Evolutionary conservation across 768 basidiomycete species (phyloP), one percentile per base, ranked within the genome.

Genomic region (Naematelia aurantialba): DNA sequence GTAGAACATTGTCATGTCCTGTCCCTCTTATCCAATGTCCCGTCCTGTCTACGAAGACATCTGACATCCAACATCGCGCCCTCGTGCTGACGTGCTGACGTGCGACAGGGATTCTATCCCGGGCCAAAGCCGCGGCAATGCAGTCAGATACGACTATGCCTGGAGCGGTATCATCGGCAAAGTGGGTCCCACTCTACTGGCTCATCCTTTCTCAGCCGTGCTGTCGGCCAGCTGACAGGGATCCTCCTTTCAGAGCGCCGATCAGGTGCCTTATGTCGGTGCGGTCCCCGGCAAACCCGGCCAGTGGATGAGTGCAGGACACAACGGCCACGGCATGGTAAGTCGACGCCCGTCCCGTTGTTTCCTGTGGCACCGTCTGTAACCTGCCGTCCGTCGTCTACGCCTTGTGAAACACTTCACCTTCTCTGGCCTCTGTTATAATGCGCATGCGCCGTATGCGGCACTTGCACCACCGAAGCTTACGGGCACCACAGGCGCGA

Each of bases 311-410:
- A 65, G 62, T 51, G 73, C 73, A 11, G 76, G 75, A 1, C 67
- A 69, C 52, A 68, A 69, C 14, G 76, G 76, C 2, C 75, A 77
- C 44, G 76, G 76, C 65, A 56, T 29, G 65, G 59, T 67, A 13
- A 14, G 52, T 57, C 19, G n/a, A 30, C 10, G 17, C n/a, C 55
- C 14, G 44, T 19, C 14, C 21, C 19, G 60, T 31, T 21, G 21
- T 19, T 31, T 31, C 24, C 10, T 12, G 2, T 26, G 39, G n/a
- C 11, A 44, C n/a, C 39, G 11, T n/a, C 39, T 44, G 39, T 11
- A n/a, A 44, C n/a, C n/a, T n/a, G n/a, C n/a, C n/a, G n/a, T n/a
- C n/a, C n/a, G n/a, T n/a, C n/a, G n/a, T n/a, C n/a, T n/a, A n/a
- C n/a, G n/a, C n/a, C n/a, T n/a, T n/a, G n/a, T n/a, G n/a, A n/a